phyloP scores from a whole-genome alignment of 768 basidiomycete species.

The Amanita thiersii region DNA sequence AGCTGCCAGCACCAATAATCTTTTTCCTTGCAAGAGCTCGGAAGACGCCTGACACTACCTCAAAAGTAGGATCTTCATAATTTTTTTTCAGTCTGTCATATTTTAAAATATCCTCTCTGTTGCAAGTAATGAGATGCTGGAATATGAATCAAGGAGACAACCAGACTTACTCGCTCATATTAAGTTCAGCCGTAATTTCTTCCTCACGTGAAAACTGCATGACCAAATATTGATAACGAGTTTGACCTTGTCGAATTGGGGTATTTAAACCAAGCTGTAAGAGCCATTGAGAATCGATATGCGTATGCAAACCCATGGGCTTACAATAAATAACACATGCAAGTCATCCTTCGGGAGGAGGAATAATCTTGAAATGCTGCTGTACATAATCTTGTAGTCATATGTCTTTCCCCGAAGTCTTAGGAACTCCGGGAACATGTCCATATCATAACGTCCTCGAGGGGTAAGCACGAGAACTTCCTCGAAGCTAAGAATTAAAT shows the following conservation, averaged over 20 bases:
- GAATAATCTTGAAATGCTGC: slow-evolving; percentile 82
- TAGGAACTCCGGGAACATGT: slow-evolving; percentile 94
- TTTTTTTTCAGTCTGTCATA: slow-evolving; percentile 85
- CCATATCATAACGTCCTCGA: slow-evolving; percentile 94
- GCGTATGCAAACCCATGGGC: slow-evolving; percentile 18
- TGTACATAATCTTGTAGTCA: slow-evolving; percentile 95
- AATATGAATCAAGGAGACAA: neutral
- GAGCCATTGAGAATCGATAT: slow-evolving; percentile 5
- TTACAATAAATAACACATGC: slow-evolving; percentile 89
- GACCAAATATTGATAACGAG: slow-evolving; percentile 94
- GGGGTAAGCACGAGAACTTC: slow-evolving; percentile 94
- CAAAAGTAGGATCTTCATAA: slow-evolving; percentile 92
- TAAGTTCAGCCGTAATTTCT: slow-evolving; percentile 92
- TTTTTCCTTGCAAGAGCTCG: slow-evolving; percentile 87
- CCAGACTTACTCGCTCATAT: slow-evolving; percentile 75
- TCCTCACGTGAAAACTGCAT: slow-evolving; percentile 98
- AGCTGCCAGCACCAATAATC: slow-evolving; percentile 79
- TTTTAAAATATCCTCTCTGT: slow-evolving; percentile 67
- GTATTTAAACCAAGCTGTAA: slow-evolving; percentile 79
- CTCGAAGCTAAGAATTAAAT: slow-evolving; percentile 89
- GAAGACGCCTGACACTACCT: slow-evolving; percentile 92
- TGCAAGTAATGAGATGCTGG: slow-evolving; percentile 4
- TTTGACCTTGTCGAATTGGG: slow-evolving; percentile 97
- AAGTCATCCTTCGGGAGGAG: slow-evolving; percentile 94
- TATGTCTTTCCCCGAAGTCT: slow-evolving; percentile 97